Base-by-base conservation (phyloP, 202 grass and related monocot species). In the Panicum hallii region DNA sequence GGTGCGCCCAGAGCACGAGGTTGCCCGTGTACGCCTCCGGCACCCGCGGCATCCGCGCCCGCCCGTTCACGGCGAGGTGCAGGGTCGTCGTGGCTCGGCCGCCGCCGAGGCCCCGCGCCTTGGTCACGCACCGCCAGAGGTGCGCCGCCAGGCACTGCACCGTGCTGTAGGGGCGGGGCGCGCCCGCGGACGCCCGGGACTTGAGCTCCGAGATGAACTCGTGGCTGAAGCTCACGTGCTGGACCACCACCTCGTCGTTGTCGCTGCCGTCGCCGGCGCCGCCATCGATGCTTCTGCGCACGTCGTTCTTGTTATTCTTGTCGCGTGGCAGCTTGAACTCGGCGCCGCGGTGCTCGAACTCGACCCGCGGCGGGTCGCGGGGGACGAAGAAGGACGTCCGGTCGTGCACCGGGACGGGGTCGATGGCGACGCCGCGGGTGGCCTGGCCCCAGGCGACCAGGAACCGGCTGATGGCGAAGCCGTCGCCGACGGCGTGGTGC, bases 301-400 rank as follows among this genome's bases (percentile, higher is more conserved):
- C 54, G 20, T 53, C 17, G 2, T 23, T 4, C 0, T 30, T 5
- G 4, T 11, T 62, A 10, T 30, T 62, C 10, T 12, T 11, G 0
- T 32, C 22, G 1, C 58, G 23, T 14, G 60, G 60, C 1, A 4
- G 0, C 26, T 14, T 22, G 65, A 86, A 90, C 79, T 90, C 84
- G 7, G 34, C 60, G 16, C 79, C 83, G 15, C 73, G 47, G 81
- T 90, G 88, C 69, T 90, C 67, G 79, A 83, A 86, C 40, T 86
- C 49, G 47, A 70, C 45, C 1, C 52, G 15, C 7, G 66, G 66
- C 11, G 75, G 76, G 38, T 46, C 2, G 13, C 67, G 84, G 7
- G 84, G 84, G 3, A 15, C 15, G 73, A 90, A 79, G 30, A 84
- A 13, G 23, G 65, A n/a, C 4, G 15, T 5, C 3, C 84, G 67